Evolutionary conservation across 768 basidiomycete species (phyloP).

Genomic region (Lepiota venenata): DNA sequence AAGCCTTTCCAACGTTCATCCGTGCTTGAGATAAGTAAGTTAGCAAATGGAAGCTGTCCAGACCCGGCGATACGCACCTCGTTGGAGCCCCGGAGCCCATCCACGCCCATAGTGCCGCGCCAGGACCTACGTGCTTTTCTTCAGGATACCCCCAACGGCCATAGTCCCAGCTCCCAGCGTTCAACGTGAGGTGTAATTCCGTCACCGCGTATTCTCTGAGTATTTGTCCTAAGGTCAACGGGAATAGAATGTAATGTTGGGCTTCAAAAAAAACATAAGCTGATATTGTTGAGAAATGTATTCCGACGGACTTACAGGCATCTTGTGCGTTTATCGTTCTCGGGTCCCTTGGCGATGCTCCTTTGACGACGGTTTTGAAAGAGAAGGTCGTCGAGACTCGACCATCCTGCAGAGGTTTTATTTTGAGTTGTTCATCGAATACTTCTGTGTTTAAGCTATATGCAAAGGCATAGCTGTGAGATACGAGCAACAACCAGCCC

Average conservation of each 20-base stretch:
- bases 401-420: slow-evolving; percentile 70
- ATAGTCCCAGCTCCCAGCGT: slow-evolving; percentile 92
- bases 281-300: background rate
- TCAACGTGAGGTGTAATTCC: slow-evolving; percentile 85
- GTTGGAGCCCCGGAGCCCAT: slow-evolving; percentile 60
- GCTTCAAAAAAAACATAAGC: slow-evolving; percentile 34
- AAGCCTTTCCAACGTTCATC: slow-evolving; percentile 82
- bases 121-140: slow-evolving; percentile 72
- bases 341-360: slow-evolving; percentile 55
- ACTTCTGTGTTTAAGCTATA: slow-evolving; percentile 30
- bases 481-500: slow-evolving; percentile 6
- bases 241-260: slow-evolving; percentile 86
- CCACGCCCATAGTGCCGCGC: slow-evolving; percentile 92
- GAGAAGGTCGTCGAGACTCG: slow-evolving; percentile 78
- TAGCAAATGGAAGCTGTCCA: background rate
- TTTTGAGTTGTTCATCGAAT: slow-evolving; percentile 44
- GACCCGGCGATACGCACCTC: slow-evolving; percentile 35
- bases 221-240: slow-evolving; percentile 83
- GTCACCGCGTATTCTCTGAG: slow-evolving; percentile 82
- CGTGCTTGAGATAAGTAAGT: slow-evolving; percentile 38
- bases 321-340: slow-evolving; percentile 45
- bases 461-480: slow-evolving; percentile 13
- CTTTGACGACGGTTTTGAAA: slow-evolving; percentile 63
- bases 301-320: slow-evolving; percentile 30
- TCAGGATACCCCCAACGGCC: slow-evolving; percentile 80